Percentiles rank a stretch among this genome's conserved stretches.
phyloP scores from a whole-genome alignment of 495 filamentous ascomycete genomes.

The Astrothelium subdiscretum region DNA sequence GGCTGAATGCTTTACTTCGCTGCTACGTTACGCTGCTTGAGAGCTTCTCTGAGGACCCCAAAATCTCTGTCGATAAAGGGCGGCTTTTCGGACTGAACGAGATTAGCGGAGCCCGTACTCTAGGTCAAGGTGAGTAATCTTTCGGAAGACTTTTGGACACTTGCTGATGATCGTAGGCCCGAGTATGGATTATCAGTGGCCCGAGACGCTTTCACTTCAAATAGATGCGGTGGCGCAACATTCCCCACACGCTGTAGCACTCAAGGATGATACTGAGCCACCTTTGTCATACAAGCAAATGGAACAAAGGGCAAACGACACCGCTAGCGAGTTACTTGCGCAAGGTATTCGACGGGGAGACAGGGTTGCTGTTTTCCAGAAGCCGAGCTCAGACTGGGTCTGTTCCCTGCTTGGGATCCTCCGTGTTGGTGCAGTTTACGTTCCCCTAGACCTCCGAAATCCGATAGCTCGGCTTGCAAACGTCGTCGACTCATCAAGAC shows the following conservation, averaged over 20 bases:
- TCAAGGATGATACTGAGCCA: neutral
- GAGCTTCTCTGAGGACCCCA: neutral
- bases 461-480: conserved; percentile 23
- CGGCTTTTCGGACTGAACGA: conserved; percentile 3
- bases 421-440: conserved; percentile 36
- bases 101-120: conserved; percentile 6
- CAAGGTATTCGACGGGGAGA: conserved; percentile 6
- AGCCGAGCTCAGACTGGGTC: conserved; percentile 33
- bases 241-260: neutral
- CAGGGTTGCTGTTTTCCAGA: conserved; percentile 17
- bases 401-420: conserved; percentile 43
- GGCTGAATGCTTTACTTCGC: neutral
- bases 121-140: conserved; percentile 15
- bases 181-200: conserved; percentile 18
- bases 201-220: conserved; percentile 27
- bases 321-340: neutral
- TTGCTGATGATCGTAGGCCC: conserved; percentile 9
- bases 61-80: neutral
- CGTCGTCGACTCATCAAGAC: conserved; percentile 10
- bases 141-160: neutral
- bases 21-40: neutral
- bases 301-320: neutral
- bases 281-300: neutral
- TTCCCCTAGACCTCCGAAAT: conserved; percentile 40
- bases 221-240: conserved; percentile 20